Percentiles rank a stretch among this genome's conserved stretches.
These are phyloP conservation scores for Prosopis cineraria DNA, from an alignment of 306 rosid genomes.

Conservation along the genomic window DNA sequence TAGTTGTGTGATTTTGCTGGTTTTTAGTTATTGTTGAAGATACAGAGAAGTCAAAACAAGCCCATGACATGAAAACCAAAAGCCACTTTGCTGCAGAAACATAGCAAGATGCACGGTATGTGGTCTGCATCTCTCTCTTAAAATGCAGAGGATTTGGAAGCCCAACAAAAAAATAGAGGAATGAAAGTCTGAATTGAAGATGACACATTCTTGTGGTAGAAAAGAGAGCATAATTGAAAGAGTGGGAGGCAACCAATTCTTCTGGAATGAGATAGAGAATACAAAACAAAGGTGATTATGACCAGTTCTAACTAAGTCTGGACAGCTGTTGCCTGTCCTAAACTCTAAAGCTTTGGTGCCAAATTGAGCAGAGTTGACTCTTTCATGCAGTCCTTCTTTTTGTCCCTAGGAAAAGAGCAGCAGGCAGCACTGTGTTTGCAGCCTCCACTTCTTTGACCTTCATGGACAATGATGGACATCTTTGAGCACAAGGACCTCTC, in stretches of 20 bases:
- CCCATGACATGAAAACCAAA: background rate
- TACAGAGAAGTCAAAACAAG: background rate
- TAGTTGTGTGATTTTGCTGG: background rate
- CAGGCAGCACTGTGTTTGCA: background rate
- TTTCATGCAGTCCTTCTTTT: background rate
- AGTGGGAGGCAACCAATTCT: background rate
- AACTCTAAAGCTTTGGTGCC: background rate
- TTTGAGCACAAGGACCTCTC: background rate
- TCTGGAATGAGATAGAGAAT: background rate
- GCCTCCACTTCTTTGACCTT: background rate
- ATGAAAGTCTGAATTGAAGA: background rate
- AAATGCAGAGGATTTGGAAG: background rate
- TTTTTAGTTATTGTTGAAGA: background rate
- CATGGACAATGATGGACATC: background rate
- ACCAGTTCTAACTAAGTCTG: background rate
- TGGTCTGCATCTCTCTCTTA: background rate
- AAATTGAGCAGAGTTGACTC: background rate
- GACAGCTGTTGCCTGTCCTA: background rate
- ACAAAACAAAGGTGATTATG: background rate
- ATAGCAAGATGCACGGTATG: background rate
- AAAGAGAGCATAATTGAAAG: background rate
- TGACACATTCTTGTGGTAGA: background rate
- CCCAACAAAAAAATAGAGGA: background rate
- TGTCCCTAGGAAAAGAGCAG: background rate
- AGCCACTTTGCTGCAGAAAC: background rate